Evolutionary conservation across 306 rosid species (phyloP), one percentile per base, ranked within the genome.

Genomic region (Vicia faba): DNA sequence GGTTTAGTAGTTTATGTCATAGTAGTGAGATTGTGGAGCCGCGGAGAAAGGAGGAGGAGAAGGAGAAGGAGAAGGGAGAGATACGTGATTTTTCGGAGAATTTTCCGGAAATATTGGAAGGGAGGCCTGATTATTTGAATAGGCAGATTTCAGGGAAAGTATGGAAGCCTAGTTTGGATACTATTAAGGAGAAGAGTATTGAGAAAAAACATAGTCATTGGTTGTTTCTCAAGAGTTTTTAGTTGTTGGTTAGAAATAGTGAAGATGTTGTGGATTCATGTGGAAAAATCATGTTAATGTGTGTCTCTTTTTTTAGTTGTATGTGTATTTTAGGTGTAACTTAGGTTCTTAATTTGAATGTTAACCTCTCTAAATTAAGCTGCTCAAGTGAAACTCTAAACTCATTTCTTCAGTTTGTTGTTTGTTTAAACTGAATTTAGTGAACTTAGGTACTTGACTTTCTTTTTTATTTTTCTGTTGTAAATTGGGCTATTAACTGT

Each of bases 141-240:
- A 75, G 90, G 80, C 88, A 89, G 61, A 48, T 87, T 2, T 89
- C 98, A 0, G 91, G 87, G 23, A 86, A 80, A 43, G 87, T 74
- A 16, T 93, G 98, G 98, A 93, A 86, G 71, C 98, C 98, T 18
- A 84, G 80, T 35, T 83, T 93, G 87, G 97, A 88, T 38, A 80
- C 98, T 7, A 93, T 93, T 7, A 83, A 70, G 72, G 98, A 93
- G 87, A 86, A 79, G 83, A 84, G 79, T 64, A 56, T 76, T 43
- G 87, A 85, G 35, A 80, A 31, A 71, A 84, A 81, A 70, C 14
- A 46, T 39, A n/a, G 72, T 41, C 87, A 75, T 62, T 83, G 96
- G 96, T 61, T 84, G 76, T 82, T 87, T 61, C 29, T 73, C 79
- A 72, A 69, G 67, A 46, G 41, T 44, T 64, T 46, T 18, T 48